A percentile compares a stretch with the other conserved stretches of the same genome.
Evolutionary conservation across 1,139 yeast species (phyloP).

Genomic region (Zygosaccharomyces sapae): DNA sequence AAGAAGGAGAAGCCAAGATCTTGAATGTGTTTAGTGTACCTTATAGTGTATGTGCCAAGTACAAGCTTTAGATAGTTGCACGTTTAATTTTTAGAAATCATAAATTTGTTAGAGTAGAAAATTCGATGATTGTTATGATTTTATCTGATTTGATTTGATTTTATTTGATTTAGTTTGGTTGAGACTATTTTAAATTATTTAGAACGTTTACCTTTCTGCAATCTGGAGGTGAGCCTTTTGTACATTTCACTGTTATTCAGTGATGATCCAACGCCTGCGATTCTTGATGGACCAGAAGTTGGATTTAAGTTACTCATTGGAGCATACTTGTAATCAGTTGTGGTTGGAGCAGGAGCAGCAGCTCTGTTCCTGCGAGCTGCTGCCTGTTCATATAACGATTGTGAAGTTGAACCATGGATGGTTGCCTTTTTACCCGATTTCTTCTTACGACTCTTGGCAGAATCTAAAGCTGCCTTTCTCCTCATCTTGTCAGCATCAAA

Average conservation of each 20-base stretch:
- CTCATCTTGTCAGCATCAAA: slow-evolving; percentile 60
- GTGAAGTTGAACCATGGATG: slow-evolving; percentile 35
- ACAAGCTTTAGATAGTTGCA: slow-evolving; percentile 12
- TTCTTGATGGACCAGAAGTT: slow-evolving; percentile 34
- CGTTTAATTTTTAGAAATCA: slow-evolving; percentile 9
- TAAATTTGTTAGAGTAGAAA: slow-evolving; percentile 3
- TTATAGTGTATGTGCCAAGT: slow-evolving; percentile 12
- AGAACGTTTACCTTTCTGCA: slow-evolving; percentile 30
- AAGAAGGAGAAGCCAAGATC: slow-evolving; percentile 99
- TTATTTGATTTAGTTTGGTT: background rate
- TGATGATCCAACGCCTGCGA: slow-evolving; percentile 50
- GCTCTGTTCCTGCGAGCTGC: slow-evolving; percentile 94
- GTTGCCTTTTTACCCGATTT: slow-evolving; percentile 37
- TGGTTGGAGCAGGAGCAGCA: slow-evolving; percentile 85
- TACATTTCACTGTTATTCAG: slow-evolving; percentile 67
- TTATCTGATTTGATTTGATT: background rate
- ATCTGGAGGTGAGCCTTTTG: slow-evolving; percentile 50
- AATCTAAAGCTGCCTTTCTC: slow-evolving; percentile 39
- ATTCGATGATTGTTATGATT: background rate
- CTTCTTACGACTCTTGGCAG: slow-evolving; percentile 33
- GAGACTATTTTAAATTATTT: slow-evolving; percentile 6
- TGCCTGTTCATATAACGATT: slow-evolving; percentile 68
- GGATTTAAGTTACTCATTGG: slow-evolving; percentile 61
- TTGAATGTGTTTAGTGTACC: slow-evolving; percentile 39
- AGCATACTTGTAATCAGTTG: slow-evolving; percentile 86